These are phyloP conservation scores for Stenogyne calaminthoides DNA, from an alignment of 305 asterid genomes.

Conservation along the genomic window DNA sequence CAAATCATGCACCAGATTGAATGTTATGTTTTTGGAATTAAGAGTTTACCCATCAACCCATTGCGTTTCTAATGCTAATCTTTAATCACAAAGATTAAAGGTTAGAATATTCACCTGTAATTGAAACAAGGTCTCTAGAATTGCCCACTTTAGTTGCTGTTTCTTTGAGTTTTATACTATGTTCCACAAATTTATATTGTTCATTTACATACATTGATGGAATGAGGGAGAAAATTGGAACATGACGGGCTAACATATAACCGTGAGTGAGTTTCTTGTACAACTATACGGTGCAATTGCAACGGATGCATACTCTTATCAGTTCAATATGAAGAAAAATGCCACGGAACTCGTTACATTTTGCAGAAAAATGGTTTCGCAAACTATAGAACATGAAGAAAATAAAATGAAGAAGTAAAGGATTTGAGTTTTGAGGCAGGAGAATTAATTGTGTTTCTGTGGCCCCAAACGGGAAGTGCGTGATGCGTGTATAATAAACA, in stretches of 20 bases:
- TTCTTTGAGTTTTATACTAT: neutral
- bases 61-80: neutral
- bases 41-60: neutral
- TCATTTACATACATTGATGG: no score
- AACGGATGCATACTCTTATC: no score
- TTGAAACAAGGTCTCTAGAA: neutral
- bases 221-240: no score
- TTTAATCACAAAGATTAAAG: neutral
- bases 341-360: no score
- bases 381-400: no score
- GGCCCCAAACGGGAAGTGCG: neutral
- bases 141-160: no score
- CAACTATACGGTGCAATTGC: no score
- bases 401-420: neutral
- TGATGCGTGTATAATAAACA: no score
- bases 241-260: no score
- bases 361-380: neutral
- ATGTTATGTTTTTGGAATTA: conserved; percentile 14
- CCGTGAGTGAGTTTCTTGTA: no score
- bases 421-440: neutral
- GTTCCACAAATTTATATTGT: neutral
- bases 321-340: no score
- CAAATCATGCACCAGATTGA: conserved; percentile 30
- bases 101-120: neutral
- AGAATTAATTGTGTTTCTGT: neutral